Evolutionary conservation across 345 rosid genomes (phyloP), one percentile per base, ranked within the genome.

Genomic region (Erucastrum elatum): DNA sequence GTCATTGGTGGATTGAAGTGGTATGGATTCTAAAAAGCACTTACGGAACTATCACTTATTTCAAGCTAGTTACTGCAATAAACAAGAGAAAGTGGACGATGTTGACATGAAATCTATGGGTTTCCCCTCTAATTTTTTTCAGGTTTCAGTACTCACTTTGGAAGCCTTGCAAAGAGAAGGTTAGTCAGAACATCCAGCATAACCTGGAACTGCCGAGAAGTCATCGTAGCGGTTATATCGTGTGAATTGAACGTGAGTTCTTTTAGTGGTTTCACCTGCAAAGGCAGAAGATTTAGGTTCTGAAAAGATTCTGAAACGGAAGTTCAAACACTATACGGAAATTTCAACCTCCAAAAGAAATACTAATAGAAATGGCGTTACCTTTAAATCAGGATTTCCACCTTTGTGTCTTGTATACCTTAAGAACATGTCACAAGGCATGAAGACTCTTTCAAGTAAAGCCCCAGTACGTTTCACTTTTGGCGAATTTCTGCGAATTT

Each of bases 401-500:
- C 99, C 99, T 90, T 93, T 95, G 84, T 90, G 97, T 84, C 98
- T 90, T 37, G 98, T 93, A 84, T 93, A 95, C 58, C 90, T 88
- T 64, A 93, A 90, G 84, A 89, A 95, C 99, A 95, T 95, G 83
- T 95, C 97, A 80, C 98, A 95, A 66, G 98, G 99, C 97, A 88
- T 91, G 84, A 95, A 95, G 71, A 95, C 99, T 80, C 99, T 88
- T 86, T 95, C 99, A 80, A 95, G 98, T 63, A 95, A 84, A 73
- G 97, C 99, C 75, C 99, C 99, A 59, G 98, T 95, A 33, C 98
- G 99, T 78, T 95, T 95, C 77, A 88, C 96, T 85, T 91, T 89
- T 21, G 96, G 92, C 41, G 99, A 95, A 87, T 84, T 90, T 84
- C 85, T 86, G 66, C 71, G 91, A 83, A 95, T 90, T 85, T 90